A percentile compares a stretch with the other conserved stretches of the same genome.
These are phyloP conservation scores for Cucumis cinereus DNA, from an alignment of 306 rosid genomes.

Conservation along the genomic window DNA sequence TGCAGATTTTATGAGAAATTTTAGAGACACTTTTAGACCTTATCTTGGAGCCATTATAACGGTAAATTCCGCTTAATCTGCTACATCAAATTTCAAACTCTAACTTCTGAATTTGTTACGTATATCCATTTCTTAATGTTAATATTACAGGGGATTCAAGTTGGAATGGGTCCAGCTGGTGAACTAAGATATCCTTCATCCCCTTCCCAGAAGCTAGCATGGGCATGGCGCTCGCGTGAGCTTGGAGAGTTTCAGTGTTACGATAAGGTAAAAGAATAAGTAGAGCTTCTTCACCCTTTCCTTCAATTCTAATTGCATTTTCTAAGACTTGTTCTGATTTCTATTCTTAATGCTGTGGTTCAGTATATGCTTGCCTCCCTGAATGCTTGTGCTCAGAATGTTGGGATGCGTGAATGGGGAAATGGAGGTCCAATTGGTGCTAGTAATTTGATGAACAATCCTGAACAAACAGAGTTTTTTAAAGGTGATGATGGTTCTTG, in stretches of 20 bases:
- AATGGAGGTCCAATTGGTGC: slow-evolving; percentile 50
- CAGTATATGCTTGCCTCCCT: slow-evolving; percentile 84
- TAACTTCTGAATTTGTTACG: not conserved
- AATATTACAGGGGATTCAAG: slow-evolving; percentile 58
- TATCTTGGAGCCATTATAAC: slow-evolving; percentile 55
- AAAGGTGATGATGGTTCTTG: slow-evolving; percentile 44
- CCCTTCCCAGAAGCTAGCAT: slow-evolving; percentile 31
- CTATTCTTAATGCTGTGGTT: slow-evolving; percentile 4
- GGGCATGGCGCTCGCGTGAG: slow-evolving; percentile 36
- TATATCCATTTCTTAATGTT: not conserved
- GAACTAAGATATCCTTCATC: slow-evolving; percentile 78
- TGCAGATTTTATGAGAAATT: slow-evolving; percentile 75
- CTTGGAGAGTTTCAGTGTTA: slow-evolving; percentile 88
- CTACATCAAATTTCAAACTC: not conserved
- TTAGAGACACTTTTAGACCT: slow-evolving; percentile 55
- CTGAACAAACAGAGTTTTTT: slow-evolving; percentile 38
- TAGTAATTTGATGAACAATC: slow-evolving; percentile 44
- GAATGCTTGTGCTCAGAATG: slow-evolving; percentile 52
- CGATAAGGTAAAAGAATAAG: slow-evolving; percentile 52
- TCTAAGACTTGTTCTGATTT: not conserved
- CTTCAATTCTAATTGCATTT: not conserved
- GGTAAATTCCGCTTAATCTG: slow-evolving; percentile 31
- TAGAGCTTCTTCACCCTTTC: slow-evolving; percentile 1
- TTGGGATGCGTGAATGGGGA: slow-evolving; percentile 77
- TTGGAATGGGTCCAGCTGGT: slow-evolving; percentile 94